Percentiles rank a stretch among this genome's conserved stretches.
Conservation (phyloP, 1,139 yeast species). For the Scheffersomyces titani region DNA sequence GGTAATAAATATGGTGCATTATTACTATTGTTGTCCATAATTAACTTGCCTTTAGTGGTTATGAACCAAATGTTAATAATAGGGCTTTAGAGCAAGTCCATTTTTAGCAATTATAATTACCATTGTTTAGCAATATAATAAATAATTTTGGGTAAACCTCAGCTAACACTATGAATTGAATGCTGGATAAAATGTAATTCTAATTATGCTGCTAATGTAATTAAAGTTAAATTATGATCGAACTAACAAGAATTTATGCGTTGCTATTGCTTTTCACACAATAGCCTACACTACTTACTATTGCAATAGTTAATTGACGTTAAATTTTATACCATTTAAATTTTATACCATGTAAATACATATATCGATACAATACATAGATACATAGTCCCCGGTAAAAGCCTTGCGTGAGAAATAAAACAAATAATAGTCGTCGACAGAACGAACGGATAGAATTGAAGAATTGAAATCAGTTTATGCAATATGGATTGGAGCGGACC, state of each 20-base stretch:
- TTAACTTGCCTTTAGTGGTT: not conserved
- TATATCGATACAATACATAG: not conserved
- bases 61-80: not conserved
- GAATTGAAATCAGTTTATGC: conserved; percentile 1
- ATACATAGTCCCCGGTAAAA: not conserved
- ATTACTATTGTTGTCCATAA: not conserved
- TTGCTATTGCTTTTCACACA: not conserved
- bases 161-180: not conserved
- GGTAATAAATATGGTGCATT: not conserved
- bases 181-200: not conserved
- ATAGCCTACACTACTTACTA: not conserved
- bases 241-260: too few species aligned
- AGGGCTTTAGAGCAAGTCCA: not conserved
- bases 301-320: not conserved
- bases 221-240: too few species aligned
- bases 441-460: not conserved
- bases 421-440: not conserved
- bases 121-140: not conserved
- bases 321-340: not conserved
- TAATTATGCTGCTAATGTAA: not conserved
- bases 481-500: conserved; percentile 1
- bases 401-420: not conserved
- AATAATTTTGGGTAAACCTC: not conserved
- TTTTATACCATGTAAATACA: not conserved
- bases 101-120: not conserved